A percentile compares a stretch with the other conserved stretches of the same genome.
These are phyloP conservation scores for Cadophora malorum DNA, from an alignment of 2,329 filamentous ascomycete species.

Conservation along the genomic window DNA sequence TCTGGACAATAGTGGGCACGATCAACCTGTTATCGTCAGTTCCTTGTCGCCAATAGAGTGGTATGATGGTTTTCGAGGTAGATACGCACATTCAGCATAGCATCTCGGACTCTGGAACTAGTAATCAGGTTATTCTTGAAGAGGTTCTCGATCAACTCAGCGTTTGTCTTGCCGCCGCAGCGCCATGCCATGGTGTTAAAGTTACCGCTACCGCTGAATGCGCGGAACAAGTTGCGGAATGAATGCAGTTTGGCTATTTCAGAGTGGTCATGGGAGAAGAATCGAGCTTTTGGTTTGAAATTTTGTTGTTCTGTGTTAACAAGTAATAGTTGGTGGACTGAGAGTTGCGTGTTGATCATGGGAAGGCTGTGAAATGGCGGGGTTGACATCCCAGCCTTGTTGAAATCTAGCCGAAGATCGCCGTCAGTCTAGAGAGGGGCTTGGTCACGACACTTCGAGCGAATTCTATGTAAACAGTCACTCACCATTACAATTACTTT, in stretches of 20 bases:
- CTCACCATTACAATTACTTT: too few species aligned
- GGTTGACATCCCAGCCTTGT: background rate
- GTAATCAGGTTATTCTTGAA: conserved; percentile 74
- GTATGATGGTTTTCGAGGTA: conserved; percentile 16
- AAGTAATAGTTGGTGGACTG: background rate
- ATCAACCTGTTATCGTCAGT: conserved; percentile 68
- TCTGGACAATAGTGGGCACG: conserved; percentile 81
- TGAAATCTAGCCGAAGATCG: background rate
- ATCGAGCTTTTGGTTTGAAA: background rate
- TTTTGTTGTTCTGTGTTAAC: background rate
- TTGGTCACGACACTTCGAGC: background rate
- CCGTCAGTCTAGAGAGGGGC: background rate
- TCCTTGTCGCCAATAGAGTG: conserved; percentile 27
- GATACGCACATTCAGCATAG: conserved; percentile 71
- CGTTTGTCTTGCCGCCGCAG: conserved; percentile 77
- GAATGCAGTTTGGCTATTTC: conserved; percentile 26
- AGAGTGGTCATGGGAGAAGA: too few species aligned
- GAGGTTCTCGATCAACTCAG: conserved; percentile 79
- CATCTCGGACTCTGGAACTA: conserved; percentile 73
- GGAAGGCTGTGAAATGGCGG: background rate
- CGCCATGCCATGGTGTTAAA: conserved; percentile 81
- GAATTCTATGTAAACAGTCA: background rate
- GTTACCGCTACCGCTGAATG: conserved; percentile 19
- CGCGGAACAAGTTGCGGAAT: conserved; percentile 25
- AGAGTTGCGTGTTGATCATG: background rate